Conservation (phyloP, 2,329 filamentous ascomycete species). For the Sporothrix humicola region DNA sequence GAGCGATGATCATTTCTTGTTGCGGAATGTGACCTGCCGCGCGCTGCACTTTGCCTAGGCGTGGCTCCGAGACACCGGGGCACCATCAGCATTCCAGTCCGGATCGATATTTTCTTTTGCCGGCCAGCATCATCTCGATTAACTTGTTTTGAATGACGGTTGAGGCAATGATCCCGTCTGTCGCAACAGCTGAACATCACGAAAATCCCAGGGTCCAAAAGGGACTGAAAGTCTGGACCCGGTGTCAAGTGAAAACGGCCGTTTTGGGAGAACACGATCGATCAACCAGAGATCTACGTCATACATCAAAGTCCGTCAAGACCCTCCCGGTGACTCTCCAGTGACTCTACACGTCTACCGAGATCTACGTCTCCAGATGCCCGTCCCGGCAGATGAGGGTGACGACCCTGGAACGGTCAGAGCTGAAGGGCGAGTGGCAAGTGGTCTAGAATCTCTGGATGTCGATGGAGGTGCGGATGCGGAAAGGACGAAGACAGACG, state of each 20-base stretch:
- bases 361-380: background rate
- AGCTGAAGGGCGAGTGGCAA: no score
- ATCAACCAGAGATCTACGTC: background rate
- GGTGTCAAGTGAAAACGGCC: background rate
- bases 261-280: conserved; percentile 13
- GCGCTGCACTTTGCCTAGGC: background rate
- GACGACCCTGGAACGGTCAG: conserved; percentile 13
- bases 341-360: background rate
- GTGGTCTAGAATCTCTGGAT: background rate
- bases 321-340: no score
- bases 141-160: background rate
- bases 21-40: conserved; percentile 26
- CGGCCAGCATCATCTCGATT: no score
- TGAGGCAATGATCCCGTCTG: background rate
- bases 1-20: conserved; percentile 5
- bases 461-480: background rate
- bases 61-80: conserved; percentile 8
- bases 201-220: conserved; percentile 19
- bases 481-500: background rate
- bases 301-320: no score
- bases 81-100: conserved; percentile 17
- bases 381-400: background rate
- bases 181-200: background rate
- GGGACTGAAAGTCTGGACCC: background rate
- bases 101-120: no score